Evolutionary conservation across 768 basidiomycete genomes (phyloP), one percentile per base, ranked within the genome.

Genomic region (Leccinum imitatum): DNA sequence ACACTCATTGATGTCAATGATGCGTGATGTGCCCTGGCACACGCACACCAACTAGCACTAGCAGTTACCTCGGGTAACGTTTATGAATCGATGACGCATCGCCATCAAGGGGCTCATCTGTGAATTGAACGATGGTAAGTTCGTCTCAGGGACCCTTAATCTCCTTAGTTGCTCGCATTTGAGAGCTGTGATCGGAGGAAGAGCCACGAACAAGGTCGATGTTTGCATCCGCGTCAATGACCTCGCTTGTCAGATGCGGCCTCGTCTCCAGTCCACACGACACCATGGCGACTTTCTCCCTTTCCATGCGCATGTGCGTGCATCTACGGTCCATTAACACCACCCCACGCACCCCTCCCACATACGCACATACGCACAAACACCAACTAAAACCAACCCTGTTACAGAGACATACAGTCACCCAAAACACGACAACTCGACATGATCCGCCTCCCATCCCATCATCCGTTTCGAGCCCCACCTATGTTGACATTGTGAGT

Each of bases 361-460:
- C n/a, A 19, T 4, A 19, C 4, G 19, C 41, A 46, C 44, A 19
- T 19, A 19, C 44, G n/a, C 41, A 44, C 41, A 46, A 46, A 19
- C 41, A 19, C 19, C 44, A 46, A 46, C 44, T 46, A 46, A 46
- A 46, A 46, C 44, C 44, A 25, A 44, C 51, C 56, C 56, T 31
- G 56, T 56, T 23, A 48, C 53, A 47, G 44, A 44, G 47, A 54
- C 30, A 25, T 33, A 50, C 53, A 13, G 48, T 44, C 41, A 48
- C 17, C 59, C 54, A 50, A 67, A 58, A 50, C 53, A 57, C 58
- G 37, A 37, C 50, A 30, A 39, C 56, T 41, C 41, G 52, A 46
- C 33, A 25, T 25, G 44, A 27, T 62, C 56, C 46, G 55, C 47
- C 23, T 47, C 53, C 10, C n/a, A 19, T 19, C 10, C 53, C 33